These are phyloP conservation scores for Crithidia fasciculata DNA, from an alignment of 208 protist species.

Conservation along the genomic window DNA sequence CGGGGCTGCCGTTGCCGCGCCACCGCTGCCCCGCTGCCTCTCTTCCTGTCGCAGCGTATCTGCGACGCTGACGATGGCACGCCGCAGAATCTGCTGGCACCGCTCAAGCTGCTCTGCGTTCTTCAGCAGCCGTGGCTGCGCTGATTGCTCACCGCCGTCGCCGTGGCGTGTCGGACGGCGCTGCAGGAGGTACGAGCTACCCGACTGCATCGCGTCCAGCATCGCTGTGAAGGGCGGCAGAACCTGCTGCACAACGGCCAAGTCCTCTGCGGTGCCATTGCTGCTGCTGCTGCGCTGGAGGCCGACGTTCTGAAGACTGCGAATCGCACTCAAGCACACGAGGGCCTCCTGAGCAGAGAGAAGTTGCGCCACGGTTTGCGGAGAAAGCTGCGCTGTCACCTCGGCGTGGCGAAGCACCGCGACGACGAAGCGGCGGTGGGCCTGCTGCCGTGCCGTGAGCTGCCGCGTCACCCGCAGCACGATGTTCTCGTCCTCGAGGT, in stretches of 20 bases:
- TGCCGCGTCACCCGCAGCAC: slow-evolving; percentile 69
- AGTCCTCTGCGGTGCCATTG: neutral
- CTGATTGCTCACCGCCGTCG: neutral
- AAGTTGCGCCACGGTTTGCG: slow-evolving; percentile 59
- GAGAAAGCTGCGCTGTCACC: slow-evolving; percentile 38
- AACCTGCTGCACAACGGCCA: slow-evolving; percentile 3
- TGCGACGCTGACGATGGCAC: slow-evolving; percentile 56
- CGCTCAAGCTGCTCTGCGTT: slow-evolving; percentile 50
- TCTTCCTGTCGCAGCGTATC: slow-evolving; percentile 38
- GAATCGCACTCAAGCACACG: slow-evolving; percentile 58
- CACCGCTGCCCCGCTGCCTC: neutral
- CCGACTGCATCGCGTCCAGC: slow-evolving; percentile 9
- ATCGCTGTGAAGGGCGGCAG: slow-evolving; percentile 28
- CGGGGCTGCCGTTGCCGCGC: neutral
- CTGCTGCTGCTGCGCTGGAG: slow-evolving; percentile 13
- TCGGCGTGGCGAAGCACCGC: slow-evolving; percentile 58
- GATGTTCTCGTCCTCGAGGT: slow-evolving; percentile 79
- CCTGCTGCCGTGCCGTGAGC: slow-evolving; percentile 66
- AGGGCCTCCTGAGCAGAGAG: slow-evolving; percentile 80
- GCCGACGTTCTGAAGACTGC: slow-evolving; percentile 80
- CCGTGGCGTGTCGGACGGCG: slow-evolving; percentile 19
- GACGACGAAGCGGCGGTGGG: slow-evolving; percentile 73
- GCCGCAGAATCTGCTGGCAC: slow-evolving; percentile 68
- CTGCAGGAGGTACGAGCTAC: slow-evolving; percentile 13
- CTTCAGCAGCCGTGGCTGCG: slow-evolving; percentile 18